Base-by-base conservation (phyloP, 23 red algal species). In the Chondrus crispus region DNA sequence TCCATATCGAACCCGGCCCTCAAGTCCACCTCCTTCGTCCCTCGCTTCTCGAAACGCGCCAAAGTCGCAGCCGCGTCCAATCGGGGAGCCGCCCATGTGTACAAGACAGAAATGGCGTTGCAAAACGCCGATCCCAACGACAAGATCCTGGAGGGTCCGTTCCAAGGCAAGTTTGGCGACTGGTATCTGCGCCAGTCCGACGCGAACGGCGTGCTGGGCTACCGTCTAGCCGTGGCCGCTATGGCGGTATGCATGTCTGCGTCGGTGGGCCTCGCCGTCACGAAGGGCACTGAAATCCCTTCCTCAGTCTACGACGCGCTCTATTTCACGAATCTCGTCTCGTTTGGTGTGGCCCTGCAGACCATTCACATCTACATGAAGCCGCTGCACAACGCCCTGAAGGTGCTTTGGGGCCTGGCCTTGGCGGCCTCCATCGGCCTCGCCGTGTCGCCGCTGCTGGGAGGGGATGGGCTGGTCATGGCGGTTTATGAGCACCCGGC, bases 301-400 rank as follows among this genome's bases (percentile, higher is more conserved):
- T 38, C 82, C n/a, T 19, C 32, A 28, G 30, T 95, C 2, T 46
- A 80, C 37, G 94, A 96, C 46, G 52, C 81, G 13, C 53, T 89
- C 16, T 91, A 74, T 37, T 81, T 76, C 58, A 29, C 63, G 13
- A 68, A 70, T 6, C 71, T 68, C 24, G 62, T 45, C 18, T 74
- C 64, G 2, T 83, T 99, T n/a, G 94, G 94, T 5, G 70, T 94
- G 26, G 92, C 94, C 14, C 50, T 99, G 18, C 16, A 50, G 18
- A 89, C 74, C 20, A 96, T 99, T 80, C 97, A 99, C 62, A 96
- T 99, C 38, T 99, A 99, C 80, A 68, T 95, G 77, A 90, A 91
- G 71, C 93, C 93, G 10, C 52, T 96, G 19, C 94, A 99, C 68
- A 68, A 75, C 33, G 11, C 86, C 3, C 77, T 99, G 12, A 91